Base-by-base conservation (phyloP, 2,329 filamentous ascomycete genomes). In the Mycosphaerella arachidis region DNA sequence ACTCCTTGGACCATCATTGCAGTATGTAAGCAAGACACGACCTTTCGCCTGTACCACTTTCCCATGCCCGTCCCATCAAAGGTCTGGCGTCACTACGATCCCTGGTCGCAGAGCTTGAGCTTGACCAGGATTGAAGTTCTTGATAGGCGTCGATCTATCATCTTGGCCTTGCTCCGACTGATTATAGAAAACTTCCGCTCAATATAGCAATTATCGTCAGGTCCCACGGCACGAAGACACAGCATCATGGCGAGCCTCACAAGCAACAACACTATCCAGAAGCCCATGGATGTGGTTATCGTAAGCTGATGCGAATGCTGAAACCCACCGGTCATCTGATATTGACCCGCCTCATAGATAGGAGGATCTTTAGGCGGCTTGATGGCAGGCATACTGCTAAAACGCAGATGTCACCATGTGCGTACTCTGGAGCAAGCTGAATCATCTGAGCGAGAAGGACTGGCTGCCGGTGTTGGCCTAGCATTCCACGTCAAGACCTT, bases 331-430 rank as follows among this genome's bases (percentile, higher is more conserved):
- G 18, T 33, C 30, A 40, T 20, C 5, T 12, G 29, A 18, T 35
- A 13, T 31, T 51, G 48, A 60, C 31, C 13, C 10, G 12, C n/a
- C 7, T 16, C 7, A 37, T 18, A 68, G 63, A 73, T 79, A 8
- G 78, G 78, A 13, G 77, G 77, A 1, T 79, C 77, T 1, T 66
- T 78, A 3, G 77, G 73, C 3, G 77, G 77, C 1, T 71, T 79
- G 4, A 72, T 76, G 43, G 66, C 72, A 12, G 75, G 73, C 7
- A 66, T 78, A 45, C 73, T 75, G n/a, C 63, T 79, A 35, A 77
- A 77, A 58, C 70, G 71, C 1, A 71, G 75, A 30, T 76, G 77
- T 13, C 76, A 79, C 63, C 68, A 76, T 63, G 74, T 75, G 5
- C 77, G 74, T 1, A 78, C 79, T 45, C 52, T 67, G 30, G 65